phyloP scores from a whole-genome alignment of 1,284 basidiomycete species.

The Cryptococcus maquisensis region DNA sequence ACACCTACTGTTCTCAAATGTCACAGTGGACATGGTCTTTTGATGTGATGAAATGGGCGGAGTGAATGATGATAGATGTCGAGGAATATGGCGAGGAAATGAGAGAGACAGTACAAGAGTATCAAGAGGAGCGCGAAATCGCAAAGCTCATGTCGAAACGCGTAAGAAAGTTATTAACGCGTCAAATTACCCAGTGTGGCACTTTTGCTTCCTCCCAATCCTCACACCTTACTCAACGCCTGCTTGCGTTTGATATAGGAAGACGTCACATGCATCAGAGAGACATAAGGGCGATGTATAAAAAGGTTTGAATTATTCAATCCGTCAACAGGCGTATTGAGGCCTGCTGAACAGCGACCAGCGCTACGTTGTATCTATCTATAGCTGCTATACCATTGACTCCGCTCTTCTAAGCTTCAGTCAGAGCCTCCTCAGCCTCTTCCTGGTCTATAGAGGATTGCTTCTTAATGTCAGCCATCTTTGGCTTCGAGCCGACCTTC shows the following conservation, averaged over 20 bases:
- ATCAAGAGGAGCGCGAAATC: background rate
- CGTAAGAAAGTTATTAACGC: background rate
- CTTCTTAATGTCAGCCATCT: conserved; percentile 3
- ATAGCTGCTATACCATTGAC: background rate
- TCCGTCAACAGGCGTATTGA: background rate
- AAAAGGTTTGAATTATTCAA: background rate
- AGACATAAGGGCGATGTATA: too few species aligned
- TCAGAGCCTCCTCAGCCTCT: too few species aligned
- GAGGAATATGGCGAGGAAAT: background rate
- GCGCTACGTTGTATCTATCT: background rate
- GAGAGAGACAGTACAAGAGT: background rate
- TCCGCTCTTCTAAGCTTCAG: background rate
- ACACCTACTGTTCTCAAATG: conserved; percentile 40
- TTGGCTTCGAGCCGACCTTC: conserved; percentile 8
- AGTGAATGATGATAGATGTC: background rate
- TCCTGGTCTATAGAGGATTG: too few species aligned
- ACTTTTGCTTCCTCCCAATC: background rate
- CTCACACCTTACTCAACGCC: too few species aligned
- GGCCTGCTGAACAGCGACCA: background rate
- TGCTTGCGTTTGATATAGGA: too few species aligned
- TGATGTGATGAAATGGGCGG: background rate
- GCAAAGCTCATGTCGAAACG: background rate
- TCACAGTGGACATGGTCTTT: conserved; percentile 37
- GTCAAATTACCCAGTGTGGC: conserved; percentile 2
- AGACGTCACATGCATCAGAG: too few species aligned